These are phyloP conservation scores for Moesziomyces parantarcticus DNA, from an alignment of 1,284 basidiomycete species.

Conservation along the genomic window DNA sequence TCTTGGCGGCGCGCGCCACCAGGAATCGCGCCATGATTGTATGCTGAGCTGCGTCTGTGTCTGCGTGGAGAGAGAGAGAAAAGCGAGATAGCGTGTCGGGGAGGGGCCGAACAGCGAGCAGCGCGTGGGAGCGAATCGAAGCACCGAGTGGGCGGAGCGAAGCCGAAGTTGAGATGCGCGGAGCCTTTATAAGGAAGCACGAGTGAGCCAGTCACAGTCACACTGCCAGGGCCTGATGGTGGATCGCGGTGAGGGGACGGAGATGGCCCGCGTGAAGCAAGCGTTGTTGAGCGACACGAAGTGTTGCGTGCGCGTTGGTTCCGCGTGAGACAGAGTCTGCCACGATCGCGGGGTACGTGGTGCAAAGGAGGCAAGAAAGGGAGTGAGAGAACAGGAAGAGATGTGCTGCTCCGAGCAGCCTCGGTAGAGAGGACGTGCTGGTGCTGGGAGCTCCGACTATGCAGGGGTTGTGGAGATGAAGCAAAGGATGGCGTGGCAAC, in stretches of 20 bases:
- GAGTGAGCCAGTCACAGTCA: no score
- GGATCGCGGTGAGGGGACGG: no score
- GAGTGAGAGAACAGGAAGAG: no score
- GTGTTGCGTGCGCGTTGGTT: no score
- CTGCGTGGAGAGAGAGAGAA: neutral
- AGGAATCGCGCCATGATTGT: conserved; percentile 28
- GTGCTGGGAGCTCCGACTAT: conserved; percentile 11
- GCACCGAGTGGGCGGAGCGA: neutral
- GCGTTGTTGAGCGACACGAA: no score
- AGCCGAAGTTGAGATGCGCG: neutral
- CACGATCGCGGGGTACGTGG: no score
- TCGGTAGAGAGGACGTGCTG: neutral
- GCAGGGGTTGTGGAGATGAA: conserved; percentile 9
- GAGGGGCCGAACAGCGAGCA: neutral
- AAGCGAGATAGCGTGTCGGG: neutral
- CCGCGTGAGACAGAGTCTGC: no score
- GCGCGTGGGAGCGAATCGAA: neutral
- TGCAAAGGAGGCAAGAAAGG: no score
- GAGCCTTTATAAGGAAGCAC: neutral
- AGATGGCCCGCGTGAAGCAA: no score
- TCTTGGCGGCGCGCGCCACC: conserved; percentile 39
- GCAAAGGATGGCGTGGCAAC: neutral
- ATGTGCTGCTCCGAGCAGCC: neutral
- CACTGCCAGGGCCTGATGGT: no score
- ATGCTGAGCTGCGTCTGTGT: neutral